Evolutionary conservation across 306 rosid species (phyloP).

Genomic region (Vigna mungo): DNA sequence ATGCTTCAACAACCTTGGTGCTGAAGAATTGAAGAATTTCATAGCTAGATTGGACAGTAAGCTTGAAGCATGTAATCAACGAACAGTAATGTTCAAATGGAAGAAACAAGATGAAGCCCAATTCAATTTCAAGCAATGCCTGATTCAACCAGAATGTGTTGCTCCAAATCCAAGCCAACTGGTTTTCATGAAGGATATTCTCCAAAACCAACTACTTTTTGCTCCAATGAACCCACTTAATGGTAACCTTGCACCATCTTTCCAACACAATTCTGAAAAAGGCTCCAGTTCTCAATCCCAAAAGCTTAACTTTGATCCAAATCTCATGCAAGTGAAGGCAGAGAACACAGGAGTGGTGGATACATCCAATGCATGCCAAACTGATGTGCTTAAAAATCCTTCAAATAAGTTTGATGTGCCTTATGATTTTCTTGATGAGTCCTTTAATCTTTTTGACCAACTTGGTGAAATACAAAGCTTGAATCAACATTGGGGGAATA

Average conservation of each 20-base stretch:
- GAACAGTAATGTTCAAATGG: conserved; percentile 15
- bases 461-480: neutral
- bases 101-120: conserved; percentile 16
- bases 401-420: neutral
- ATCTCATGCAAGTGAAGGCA: neutral
- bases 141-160: neutral
- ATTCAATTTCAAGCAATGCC: neutral
- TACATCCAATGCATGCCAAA: neutral
- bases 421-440: neutral
- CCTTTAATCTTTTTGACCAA: neutral
- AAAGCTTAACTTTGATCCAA: conserved; percentile 12
- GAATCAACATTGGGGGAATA: neutral
- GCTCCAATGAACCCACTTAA: neutral
- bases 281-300: neutral
- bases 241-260: neutral
- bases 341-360: neutral
- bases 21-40: conserved; percentile 12
- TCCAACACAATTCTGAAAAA: neutral
- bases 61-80: conserved; percentile 26
- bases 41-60: conserved; percentile 28
- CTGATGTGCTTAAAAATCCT: neutral
- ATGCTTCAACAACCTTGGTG: neutral
- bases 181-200: neutral
- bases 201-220: neutral
- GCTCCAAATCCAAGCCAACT: conserved; percentile 8